Conservation (phyloP, 805 yeast species). For the Ogataea kodamae region DNA sequence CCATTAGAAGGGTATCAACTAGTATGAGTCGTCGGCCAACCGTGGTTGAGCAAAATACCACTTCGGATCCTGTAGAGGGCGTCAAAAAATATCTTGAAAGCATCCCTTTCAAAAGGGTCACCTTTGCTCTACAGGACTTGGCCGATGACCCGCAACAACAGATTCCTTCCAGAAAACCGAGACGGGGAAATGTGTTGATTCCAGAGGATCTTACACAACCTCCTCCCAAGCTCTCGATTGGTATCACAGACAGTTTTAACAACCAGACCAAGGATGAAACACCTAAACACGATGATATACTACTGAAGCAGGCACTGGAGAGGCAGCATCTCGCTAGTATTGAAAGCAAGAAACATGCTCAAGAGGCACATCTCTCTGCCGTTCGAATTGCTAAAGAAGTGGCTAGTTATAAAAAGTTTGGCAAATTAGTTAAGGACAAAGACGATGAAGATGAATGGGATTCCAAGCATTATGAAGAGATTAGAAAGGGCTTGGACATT, state of each 20-base stretch:
- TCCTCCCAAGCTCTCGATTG: constrained; percentile 62
- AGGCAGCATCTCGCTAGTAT: constrained; percentile 49
- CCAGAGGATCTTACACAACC: constrained; percentile 67
- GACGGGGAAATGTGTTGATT: constrained; percentile 50
- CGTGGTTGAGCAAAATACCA: constrained; percentile 1
- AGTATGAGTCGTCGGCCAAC: constrained; percentile 3
- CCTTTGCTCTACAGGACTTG: constrained; percentile 48
- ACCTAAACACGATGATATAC: constrained; percentile 40
- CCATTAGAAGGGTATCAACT: neutral
- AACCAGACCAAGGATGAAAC: constrained; percentile 28
- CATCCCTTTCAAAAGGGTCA: constrained; percentile 42
- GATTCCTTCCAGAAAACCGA: constrained; percentile 54
- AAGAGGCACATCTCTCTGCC: constrained; percentile 73
- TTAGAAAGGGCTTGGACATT: constrained; percentile 41
- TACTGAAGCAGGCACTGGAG: constrained; percentile 55
- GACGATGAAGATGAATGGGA: constrained; percentile 29
- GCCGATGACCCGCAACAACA: constrained; percentile 58
- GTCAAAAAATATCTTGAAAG: constrained; percentile 23
- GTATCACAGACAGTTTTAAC: constrained; percentile 53
- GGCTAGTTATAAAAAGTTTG: constrained; percentile 37
- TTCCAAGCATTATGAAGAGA: constrained; percentile 11
- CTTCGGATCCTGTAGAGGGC: constrained; percentile 5
- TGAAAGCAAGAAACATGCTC: constrained; percentile 70
- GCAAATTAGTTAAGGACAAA: constrained; percentile 21
- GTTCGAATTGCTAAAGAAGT: constrained; percentile 68